Evolutionary conservation across 257 asterid genomes (phyloP).

Genomic region (Jasminum sambac): DNA sequence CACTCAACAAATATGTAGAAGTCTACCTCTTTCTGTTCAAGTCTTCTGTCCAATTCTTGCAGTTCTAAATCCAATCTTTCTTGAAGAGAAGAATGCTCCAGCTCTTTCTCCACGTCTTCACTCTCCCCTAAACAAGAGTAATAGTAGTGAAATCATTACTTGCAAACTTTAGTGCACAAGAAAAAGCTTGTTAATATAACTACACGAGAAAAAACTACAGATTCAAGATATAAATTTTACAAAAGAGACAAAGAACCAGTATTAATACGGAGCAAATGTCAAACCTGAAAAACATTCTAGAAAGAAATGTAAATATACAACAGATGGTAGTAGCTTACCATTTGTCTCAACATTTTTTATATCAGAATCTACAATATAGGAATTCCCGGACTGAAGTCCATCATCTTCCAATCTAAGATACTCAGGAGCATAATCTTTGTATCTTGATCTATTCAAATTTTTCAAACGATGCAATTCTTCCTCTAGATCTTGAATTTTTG

Average conservation of each 20-base stretch:
- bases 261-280: background rate
- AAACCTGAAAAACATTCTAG: constrained; percentile 1
- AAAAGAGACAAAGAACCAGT: constrained; percentile 1
- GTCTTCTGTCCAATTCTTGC: constrained; percentile 82
- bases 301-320: constrained; percentile 4
- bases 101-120: constrained; percentile 82
- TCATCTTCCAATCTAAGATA: constrained; percentile 51
- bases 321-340: constrained; percentile 46
- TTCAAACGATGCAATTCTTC: constrained; percentile 53
- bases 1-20: background rate
- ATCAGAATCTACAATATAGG: constrained; percentile 48
- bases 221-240: background rate
- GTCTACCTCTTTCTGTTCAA: constrained; percentile 89
- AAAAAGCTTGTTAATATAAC: background rate
- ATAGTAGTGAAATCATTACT: constrained; percentile 17
- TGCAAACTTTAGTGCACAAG: constrained; percentile 6
- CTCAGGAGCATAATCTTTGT: constrained; percentile 37
- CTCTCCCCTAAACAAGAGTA: constrained; percentile 49
- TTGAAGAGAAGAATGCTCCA: constrained; percentile 90
- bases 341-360: constrained; percentile 44
- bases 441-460: constrained; percentile 43
- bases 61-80: constrained; percentile 83
- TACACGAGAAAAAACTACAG: constrained; percentile 15
- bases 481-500: constrained; percentile 80
- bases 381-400: constrained; percentile 44